These are phyloP conservation scores for Fomitopsis palustris DNA, from an alignment of 1,284 basidiomycete genomes.

Conservation along the genomic window DNA sequence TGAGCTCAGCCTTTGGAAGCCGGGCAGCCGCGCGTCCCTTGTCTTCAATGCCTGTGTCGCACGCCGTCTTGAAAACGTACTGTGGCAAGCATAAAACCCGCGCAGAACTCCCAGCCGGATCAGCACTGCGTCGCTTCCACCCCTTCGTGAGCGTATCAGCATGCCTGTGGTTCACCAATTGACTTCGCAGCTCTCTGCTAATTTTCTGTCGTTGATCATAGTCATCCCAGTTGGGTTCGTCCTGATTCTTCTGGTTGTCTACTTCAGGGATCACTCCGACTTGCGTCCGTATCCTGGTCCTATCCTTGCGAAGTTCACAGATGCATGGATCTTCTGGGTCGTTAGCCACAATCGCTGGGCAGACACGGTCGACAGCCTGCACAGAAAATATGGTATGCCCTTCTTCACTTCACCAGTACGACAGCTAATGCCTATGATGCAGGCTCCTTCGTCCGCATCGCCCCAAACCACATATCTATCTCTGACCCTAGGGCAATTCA, in stretches of 20 bases:
- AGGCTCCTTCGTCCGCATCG: conserved; percentile 73
- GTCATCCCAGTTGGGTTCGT: background rate
- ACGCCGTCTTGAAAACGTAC: no score
- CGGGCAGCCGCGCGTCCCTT: no score
- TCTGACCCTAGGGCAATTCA: conserved; percentile 72
- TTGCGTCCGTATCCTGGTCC: conserved; percentile 61
- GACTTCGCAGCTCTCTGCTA: background rate
- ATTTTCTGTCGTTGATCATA: background rate
- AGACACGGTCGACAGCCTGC: conserved; percentile 64
- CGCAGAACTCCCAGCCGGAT: no score
- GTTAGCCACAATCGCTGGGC: conserved; percentile 40
- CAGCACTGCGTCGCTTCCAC: no score
- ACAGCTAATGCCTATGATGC: conserved; percentile 19
- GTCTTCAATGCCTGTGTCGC: no score
- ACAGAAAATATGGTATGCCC: conserved; percentile 63
- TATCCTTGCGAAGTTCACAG: conserved; percentile 65
- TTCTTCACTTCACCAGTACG: background rate
- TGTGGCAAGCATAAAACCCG: no score
- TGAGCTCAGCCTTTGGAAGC: no score
- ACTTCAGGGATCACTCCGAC: background rate
- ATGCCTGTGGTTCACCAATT: background rate
- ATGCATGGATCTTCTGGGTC: conserved; percentile 57
- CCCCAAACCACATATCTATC: conserved; percentile 81
- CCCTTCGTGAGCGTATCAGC: background rate
- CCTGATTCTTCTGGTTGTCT: background rate